Conservation (phyloP, 305 asterid genomes). For the Ajuga reptans region DNA sequence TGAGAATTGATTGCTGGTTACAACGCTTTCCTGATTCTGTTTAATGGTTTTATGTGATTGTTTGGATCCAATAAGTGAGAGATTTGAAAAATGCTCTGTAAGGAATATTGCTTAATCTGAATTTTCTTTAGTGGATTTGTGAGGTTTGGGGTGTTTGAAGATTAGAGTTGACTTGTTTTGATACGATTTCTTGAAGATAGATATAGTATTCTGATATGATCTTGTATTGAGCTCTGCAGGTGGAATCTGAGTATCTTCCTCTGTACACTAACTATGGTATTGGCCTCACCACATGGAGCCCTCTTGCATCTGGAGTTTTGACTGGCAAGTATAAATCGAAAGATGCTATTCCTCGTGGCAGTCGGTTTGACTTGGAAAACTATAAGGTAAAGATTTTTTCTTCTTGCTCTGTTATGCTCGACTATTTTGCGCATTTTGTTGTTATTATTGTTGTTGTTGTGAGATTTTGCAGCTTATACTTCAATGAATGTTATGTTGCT, state of each 20-base stretch:
- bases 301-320: slow-evolving; percentile 93
- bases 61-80: background rate
- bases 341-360: slow-evolving; percentile 65
- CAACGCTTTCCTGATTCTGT: background rate
- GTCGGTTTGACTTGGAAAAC: slow-evolving; percentile 89
- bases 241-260: slow-evolving; percentile 82
- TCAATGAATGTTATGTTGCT: background rate
- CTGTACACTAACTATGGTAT: slow-evolving; percentile 72
- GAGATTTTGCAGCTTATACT: background rate
- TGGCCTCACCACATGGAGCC: slow-evolving; percentile 98
- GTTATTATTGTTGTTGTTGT: background rate
- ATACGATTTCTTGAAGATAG: background rate
- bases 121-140: background rate
- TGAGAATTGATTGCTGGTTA: background rate
- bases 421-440: background rate
- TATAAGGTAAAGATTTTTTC: slow-evolving; percentile 55
- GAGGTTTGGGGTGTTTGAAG: background rate
- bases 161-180: background rate
- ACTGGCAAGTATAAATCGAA: slow-evolving; percentile 66
- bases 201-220: background rate
- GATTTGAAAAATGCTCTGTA: background rate
- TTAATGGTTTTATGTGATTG: background rate
- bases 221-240: slow-evolving; percentile 42
- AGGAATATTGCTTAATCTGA: background rate
- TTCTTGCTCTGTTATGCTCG: background rate